These are phyloP conservation scores for Berkeleyomyces basicola DNA, from an alignment of 2,329 filamentous ascomycete species.

Conservation along the genomic window DNA sequence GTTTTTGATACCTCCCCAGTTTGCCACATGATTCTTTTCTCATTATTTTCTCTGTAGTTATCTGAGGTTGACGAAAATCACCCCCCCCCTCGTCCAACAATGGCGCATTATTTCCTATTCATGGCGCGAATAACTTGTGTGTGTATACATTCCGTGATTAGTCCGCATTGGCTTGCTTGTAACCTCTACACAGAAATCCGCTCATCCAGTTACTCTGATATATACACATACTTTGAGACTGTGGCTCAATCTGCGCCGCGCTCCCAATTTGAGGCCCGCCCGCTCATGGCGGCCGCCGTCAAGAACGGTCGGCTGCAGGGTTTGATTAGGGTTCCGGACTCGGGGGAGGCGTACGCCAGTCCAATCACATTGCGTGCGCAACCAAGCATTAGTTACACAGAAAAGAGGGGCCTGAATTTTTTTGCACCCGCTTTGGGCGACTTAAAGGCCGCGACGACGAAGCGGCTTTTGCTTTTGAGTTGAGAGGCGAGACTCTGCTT, in stretches of 20 bases:
- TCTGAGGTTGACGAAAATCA: neutral
- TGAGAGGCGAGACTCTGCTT: neutral
- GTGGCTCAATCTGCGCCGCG: too few relatives aligned
- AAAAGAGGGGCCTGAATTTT: neutral
- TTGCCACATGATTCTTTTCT: neutral
- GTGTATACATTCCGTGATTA: too few relatives aligned
- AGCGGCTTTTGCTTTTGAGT: neutral
- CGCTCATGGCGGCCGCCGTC: neutral
- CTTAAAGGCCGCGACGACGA: neutral
- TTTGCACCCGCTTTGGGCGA: neutral
- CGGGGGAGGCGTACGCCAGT: too few relatives aligned
- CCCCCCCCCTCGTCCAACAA: neutral
- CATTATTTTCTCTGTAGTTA: neutral
- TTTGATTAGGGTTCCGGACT: neutral
- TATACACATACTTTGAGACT: too few relatives aligned
- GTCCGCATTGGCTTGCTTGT: neutral
- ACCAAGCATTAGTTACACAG: neutral
- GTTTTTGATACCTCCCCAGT: slow-evolving; percentile 2
- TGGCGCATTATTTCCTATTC: neutral
- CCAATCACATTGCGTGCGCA: neutral
- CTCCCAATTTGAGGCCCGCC: neutral
- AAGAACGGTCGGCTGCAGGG: neutral
- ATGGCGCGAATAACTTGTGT: neutral
- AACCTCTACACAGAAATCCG: too few relatives aligned
- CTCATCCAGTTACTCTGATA: too few relatives aligned